phyloP scores from a whole-genome alignment of 768 basidiomycete genomes.

The Tephrocybe rancida region DNA sequence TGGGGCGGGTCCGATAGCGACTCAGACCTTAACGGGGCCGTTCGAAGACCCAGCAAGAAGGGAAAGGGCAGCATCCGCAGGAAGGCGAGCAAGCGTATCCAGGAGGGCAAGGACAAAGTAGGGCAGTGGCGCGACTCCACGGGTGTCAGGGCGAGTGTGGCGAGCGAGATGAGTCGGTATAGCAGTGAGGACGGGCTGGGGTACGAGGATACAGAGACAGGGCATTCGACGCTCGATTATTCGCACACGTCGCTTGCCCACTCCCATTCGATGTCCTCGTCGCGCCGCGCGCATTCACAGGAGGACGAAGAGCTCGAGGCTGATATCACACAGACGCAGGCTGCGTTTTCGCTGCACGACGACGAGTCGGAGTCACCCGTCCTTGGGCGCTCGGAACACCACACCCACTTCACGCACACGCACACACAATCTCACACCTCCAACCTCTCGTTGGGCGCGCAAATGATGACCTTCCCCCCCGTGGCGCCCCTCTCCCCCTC shows the following conservation, averaged over 20 bases:
- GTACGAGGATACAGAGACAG: conserved; percentile 22
- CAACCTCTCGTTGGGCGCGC: too few relatives aligned
- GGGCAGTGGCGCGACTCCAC: conserved; percentile 10
- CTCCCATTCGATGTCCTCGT: not conserved
- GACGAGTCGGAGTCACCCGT: conserved; percentile 4
- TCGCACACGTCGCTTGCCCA: too few relatives aligned
- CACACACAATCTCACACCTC: too few relatives aligned
- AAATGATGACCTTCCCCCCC: conserved; percentile 19
- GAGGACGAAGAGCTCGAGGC: conserved; percentile 12
- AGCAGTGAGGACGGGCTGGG: conserved; percentile 18
- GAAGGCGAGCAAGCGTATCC: conserved; percentile 7
- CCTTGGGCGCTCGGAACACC: not conserved
- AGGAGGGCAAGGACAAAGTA: conserved; percentile 11
- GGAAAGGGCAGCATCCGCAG: conserved; percentile 1
- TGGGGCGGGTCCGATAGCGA: conserved; percentile 30
- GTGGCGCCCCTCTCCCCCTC: conserved; percentile 22
- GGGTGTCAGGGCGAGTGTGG: conserved; percentile 24
- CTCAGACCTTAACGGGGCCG: not conserved
- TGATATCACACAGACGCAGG: conserved; percentile 9
- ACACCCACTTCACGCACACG: too few relatives aligned
- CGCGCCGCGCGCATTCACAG: not conserved
- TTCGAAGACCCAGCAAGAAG: not conserved
- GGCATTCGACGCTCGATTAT: conserved; percentile 7
- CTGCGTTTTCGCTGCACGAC: not conserved
- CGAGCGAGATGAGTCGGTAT: conserved; percentile 22